Conservation (phyloP, 192 early-diverging fungal genomes). For the Thamnidium elegans region DNA sequence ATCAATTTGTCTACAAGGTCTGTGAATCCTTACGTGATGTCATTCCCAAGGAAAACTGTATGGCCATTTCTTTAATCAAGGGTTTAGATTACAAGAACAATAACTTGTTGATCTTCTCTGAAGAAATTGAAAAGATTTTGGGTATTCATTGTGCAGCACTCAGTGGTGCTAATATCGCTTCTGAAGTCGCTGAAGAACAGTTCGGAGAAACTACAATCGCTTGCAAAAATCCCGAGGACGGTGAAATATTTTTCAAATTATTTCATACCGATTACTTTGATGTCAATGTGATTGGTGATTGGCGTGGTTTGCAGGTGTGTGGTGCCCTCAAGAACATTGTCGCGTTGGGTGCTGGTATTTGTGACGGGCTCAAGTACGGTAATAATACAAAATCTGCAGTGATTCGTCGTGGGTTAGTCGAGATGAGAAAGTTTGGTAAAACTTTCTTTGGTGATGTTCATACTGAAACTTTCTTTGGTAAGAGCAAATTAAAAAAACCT, state of each 20-base stretch:
- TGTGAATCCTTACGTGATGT: constrained; percentile 75
- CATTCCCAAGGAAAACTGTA: constrained; percentile 60
- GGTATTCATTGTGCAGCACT: constrained; percentile 23
- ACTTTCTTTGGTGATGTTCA: constrained; percentile 76
- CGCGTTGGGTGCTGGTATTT: constrained; percentile 91
- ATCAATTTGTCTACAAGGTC: constrained; percentile 80
- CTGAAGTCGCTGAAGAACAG: constrained; percentile 87
- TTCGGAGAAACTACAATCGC: constrained; percentile 96
- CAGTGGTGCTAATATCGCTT: constrained; percentile 71
- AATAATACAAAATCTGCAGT: constrained; percentile 90
- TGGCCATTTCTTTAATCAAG: constrained; percentile 92
- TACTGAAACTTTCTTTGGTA: constrained; percentile 92
- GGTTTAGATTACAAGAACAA: constrained; percentile 17
- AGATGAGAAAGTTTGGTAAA: constrained; percentile 90
- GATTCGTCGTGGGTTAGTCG: constrained; percentile 87
- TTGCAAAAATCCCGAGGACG: constrained; percentile 64
- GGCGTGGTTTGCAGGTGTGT: constrained; percentile 89
- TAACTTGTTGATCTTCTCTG: constrained; percentile 8
- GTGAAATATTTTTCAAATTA: constrained; percentile 60
- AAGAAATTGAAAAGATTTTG: constrained; percentile 22
- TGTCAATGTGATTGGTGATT: constrained; percentile 78
- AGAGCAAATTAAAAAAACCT: too few species aligned
- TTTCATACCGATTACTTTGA: constrained; percentile 88
- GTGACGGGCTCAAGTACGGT: constrained; percentile 77
- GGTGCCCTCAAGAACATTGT: constrained; percentile 98